phyloP scores from a whole-genome alignment of 768 basidiomycete genomes.

The Boletus vinaceobasis region DNA sequence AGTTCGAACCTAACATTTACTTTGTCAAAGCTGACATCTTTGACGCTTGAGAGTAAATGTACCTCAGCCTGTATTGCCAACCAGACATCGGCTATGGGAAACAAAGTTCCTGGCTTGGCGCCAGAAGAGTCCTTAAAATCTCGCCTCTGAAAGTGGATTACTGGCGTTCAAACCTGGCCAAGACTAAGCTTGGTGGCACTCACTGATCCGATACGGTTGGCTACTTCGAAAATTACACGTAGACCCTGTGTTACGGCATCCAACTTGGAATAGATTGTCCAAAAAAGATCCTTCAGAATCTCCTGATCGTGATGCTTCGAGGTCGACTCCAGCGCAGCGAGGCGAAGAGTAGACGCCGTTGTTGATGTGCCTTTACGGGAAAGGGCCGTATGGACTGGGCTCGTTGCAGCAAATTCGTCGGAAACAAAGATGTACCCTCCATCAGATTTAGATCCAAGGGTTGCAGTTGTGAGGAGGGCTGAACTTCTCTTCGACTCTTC shows the following conservation, averaged over 20 bases:
- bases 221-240: constrained; percentile 85
- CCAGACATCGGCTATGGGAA: constrained; percentile 87
- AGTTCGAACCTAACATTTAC: constrained; percentile 61
- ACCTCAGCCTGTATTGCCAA: constrained; percentile 88
- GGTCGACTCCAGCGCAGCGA: constrained; percentile 71
- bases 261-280: constrained; percentile 95
- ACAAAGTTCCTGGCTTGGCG: constrained; percentile 69
- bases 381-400: constrained; percentile 26
- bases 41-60: neutral
- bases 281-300: constrained; percentile 87
- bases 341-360: constrained; percentile 55
- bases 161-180: neutral
- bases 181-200: constrained; percentile 31
- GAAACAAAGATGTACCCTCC: constrained; percentile 49
- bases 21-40: constrained; percentile 2
- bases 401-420: constrained; percentile 16
- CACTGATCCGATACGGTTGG: constrained; percentile 87
- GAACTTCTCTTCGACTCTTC: constrained; percentile 67
- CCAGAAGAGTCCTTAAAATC: constrained; percentile 89
- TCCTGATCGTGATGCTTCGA: constrained; percentile 77
- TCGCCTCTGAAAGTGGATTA: constrained; percentile 54
- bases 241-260: constrained; percentile 92
- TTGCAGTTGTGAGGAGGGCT: constrained; percentile 30
- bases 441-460: constrained; percentile 43
- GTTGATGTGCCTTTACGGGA: constrained; percentile 26